Evolutionary conservation across 305 asterid species (phyloP), one percentile per base, ranked within the genome.

Genomic region (Solanum hybrid): DNA sequence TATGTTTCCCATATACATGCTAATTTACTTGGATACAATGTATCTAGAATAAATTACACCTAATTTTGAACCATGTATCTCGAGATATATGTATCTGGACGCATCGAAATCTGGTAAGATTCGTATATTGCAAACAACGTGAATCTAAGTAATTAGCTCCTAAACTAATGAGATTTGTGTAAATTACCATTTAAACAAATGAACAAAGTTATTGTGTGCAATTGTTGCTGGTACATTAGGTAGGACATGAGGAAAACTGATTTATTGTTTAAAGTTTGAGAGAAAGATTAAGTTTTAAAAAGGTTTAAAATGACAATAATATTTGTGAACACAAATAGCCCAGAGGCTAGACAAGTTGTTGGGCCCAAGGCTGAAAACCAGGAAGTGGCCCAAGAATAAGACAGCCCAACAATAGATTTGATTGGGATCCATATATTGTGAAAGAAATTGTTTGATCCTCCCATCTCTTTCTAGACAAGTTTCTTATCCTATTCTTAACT

Each of bases 211-310:
- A 66, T 10, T 66, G 13, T 12, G 75, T 24, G 27, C 31, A 87
- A 24, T 88, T 17, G 89, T 92, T 2, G 4, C 88, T 90, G 91
- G 93, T 2, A 51, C 66, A 51, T 15, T 93, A 12, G 91, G 90
- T 35, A 72, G 87, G 92, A 7, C 82, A 10, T 69, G 80, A 88
- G 13, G 64, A 78, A 78, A 51, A 51, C n/a, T 6, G n/a, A 51
- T 51, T 40, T 51, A 2, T 51, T 51, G 66, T 15, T 51, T 15
- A 51, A 51, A 51, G 66, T 51, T 15, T 51, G n/a, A 51, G n/a
- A 17, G 26, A 13, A 6, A 45, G 3, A 45, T 45, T 14, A 45
- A 45, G 22, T 45, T 45, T 51, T 51, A 51, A 51, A 51, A 15
- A 51, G 6, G 66, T 51, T 51, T 51, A 2, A 51, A 51, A 51